Evolutionary conservation across 805 yeast species (phyloP), one percentile per base, ranked within the genome.

Genomic region (Saccharomycopsis javanensis): DNA sequence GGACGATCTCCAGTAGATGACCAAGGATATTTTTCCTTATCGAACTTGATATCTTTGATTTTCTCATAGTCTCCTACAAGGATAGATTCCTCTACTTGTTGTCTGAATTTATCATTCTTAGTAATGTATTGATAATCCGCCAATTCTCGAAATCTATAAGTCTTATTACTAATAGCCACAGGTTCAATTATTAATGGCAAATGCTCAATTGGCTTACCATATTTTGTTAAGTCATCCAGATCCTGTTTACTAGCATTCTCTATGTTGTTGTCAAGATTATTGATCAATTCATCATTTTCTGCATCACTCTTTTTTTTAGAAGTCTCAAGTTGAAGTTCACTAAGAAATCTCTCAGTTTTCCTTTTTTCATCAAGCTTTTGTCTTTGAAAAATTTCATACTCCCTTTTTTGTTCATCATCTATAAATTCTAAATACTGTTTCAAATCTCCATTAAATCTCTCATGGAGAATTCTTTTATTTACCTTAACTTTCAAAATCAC

Each of bases 61-160:
- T 72, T 66, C 1, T 66, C 66, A 25, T 75, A 68, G 61, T 79
- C 68, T 6, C 81, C 78, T 0, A 67, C 59, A 42, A 72, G 72
- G 3, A 83, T 63, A 1, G 83, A 72, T 1, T 63, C 57, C 35
- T 71, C 64, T 52, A 79, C 69, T 23, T 66, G 72, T 6, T 68
- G 61, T 1, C 79, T 75, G 60, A 82, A 79, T 1, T 72, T 67
- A 13, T 85, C 83, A 63, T 79, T 77, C 53, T 77, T 78, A 11
- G 89, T 79, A 33, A 79, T 72, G 61, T 80, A 78, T 68, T 94
- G 98, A 68, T 89, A 92, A 69, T 91, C 98, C 0, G 92, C 83
- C 77, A 90, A 80, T 62, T 87, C 88, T 63, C 96, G 79, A 68
- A 92, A 92, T 61, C 86, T 78, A 65, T 82, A 84, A 16, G 84